phyloP scores from a whole-genome alignment of 768 basidiomycete species.

The Calvatia gigantea region DNA sequence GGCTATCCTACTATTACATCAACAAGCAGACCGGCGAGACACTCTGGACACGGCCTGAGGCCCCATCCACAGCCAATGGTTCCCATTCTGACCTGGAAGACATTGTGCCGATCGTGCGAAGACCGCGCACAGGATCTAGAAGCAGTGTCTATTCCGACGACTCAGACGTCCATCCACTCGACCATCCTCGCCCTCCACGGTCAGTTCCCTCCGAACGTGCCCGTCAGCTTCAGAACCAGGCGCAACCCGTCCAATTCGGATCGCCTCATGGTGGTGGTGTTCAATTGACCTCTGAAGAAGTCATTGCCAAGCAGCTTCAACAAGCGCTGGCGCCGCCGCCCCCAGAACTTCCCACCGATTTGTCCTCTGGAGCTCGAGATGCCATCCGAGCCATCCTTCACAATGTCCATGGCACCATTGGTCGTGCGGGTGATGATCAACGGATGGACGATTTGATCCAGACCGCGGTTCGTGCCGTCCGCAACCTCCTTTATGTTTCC shows the following conservation, averaged over 20 bases:
- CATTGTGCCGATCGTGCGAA: conserved; percentile 34
- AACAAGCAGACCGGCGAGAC: conserved; percentile 68
- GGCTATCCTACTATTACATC: conserved; percentile 73
- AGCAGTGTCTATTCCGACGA: conserved; percentile 77
- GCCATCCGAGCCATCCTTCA: conserved; percentile 63
- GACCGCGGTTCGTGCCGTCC: conserved; percentile 64
- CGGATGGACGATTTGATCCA: conserved; percentile 63
- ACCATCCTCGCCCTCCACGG: conserved; percentile 27
- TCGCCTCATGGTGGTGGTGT: conserved; percentile 23
- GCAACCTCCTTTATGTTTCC: conserved; percentile 71
- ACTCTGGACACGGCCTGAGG: conserved; percentile 67
- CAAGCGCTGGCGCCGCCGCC: conserved; percentile 53
- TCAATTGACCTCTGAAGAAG: conserved; percentile 64
- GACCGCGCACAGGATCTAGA: background rate
- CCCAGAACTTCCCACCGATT: conserved; percentile 55
- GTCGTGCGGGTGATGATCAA: conserved; percentile 48
- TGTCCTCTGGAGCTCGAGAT: conserved; percentile 54
- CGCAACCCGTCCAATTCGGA: conserved; percentile 15
- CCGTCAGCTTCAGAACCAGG: conserved; percentile 12
- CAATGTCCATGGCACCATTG: conserved; percentile 46
- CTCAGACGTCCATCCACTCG: conserved; percentile 63
- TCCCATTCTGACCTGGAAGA: conserved; percentile 19
- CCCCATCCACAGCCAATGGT: conserved; percentile 16
- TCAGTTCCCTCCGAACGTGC: conserved; percentile 20
- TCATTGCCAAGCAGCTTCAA: conserved; percentile 64